Evolutionary conservation across 805 yeast species (phyloP), one percentile per base, ranked within the genome.

Genomic region (Cyberlindnera nakhonratchasimensis): DNA sequence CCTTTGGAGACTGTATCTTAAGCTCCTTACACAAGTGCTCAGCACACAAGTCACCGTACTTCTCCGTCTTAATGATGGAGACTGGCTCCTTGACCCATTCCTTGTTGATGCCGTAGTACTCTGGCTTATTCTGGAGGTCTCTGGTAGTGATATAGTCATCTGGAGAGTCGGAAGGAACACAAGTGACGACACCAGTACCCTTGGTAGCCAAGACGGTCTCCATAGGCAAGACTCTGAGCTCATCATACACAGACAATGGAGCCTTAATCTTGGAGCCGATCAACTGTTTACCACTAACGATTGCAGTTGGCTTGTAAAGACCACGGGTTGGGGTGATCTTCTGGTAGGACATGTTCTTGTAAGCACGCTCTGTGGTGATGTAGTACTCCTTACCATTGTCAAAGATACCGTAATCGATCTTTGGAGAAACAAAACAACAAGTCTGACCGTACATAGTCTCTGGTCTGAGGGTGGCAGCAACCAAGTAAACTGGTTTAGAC

Each of bases 381-480:
- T 69, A 89, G 55, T 82, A 82, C 50, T 75, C 78, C 35, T 74
- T 71, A 48, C 93, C 91, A 42, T 88, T 91, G 62, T 87, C 86
- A 62, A 86, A 93, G 39, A 93, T 66, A 62, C 99, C 98, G 61
- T 93, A 93, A 34, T 75, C 79, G 55, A 93, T 87, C 71, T 86
- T 88, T 63, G 98, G 96, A 22, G 96, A 86, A 19, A 93, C 98
- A 58, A 91, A 93, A 76, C 97, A 90, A 74, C 96, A 87, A 5
- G 96, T 87, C 73, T 93, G 98, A 51, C 97, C 98, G 61, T 90
- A 90, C 97, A 93, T 88, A 54, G 99, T 93, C 71, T 93, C 99
- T 24, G 99, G 97, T 71, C 99, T 82, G 61, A 93, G 79, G 55
- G 99, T 93, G 22, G 98, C 98, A 46, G 99, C 99, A 37, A 93